Percentiles rank a stretch among this genome's conserved stretches.
phyloP scores from a whole-genome alignment of 2,329 filamentous ascomycete species.

The Lasiodiplodia gonubiensis region DNA sequence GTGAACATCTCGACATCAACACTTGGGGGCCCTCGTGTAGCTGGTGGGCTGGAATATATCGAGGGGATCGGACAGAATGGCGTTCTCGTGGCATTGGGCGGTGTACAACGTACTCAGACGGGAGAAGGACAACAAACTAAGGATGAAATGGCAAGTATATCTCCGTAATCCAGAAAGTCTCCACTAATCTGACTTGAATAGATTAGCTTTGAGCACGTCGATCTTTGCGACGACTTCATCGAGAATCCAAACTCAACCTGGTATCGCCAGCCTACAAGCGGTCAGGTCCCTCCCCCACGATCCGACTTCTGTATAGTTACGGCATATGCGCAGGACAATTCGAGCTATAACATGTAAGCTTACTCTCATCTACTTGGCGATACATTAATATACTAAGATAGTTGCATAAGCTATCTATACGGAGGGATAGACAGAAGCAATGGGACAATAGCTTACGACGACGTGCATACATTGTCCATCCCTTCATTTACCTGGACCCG shows the following conservation, averaged over 20 bases:
- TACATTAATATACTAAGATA: too few species aligned
- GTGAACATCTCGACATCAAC: slow-evolving; percentile 46
- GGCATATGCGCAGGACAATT: slow-evolving; percentile 52
- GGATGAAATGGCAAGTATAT: too few species aligned
- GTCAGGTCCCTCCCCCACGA: slow-evolving; percentile 49
- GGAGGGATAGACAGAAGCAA: slow-evolving; percentile 53
- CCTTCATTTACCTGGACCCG: slow-evolving; percentile 55
- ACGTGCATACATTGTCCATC: slow-evolving; percentile 53
- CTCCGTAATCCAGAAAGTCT: too few species aligned
- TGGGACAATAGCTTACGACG: slow-evolving; percentile 47
- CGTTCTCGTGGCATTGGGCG: slow-evolving; percentile 49
- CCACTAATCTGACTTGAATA: too few species aligned
- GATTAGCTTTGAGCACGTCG: slow-evolving; percentile 44
- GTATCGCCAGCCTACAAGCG: slow-evolving; percentile 52
- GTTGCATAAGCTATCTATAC: slow-evolving; percentile 52
- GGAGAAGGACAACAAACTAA: not conserved
- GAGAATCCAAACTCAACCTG: slow-evolving; percentile 44
- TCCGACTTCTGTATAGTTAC: slow-evolving; percentile 53
- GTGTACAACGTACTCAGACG: slow-evolving; percentile 35
- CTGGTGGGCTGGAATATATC: slow-evolving; percentile 48
- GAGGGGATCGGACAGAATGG: slow-evolving; percentile 45
- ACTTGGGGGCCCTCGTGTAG: slow-evolving; percentile 41
- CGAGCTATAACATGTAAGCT: slow-evolving; percentile 56
- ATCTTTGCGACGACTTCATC: slow-evolving; percentile 49
- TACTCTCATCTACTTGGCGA: too few species aligned